Conservation (phyloP, 2,329 filamentous ascomycete species). For the Pseudogymnoascus pannorum region DNA sequence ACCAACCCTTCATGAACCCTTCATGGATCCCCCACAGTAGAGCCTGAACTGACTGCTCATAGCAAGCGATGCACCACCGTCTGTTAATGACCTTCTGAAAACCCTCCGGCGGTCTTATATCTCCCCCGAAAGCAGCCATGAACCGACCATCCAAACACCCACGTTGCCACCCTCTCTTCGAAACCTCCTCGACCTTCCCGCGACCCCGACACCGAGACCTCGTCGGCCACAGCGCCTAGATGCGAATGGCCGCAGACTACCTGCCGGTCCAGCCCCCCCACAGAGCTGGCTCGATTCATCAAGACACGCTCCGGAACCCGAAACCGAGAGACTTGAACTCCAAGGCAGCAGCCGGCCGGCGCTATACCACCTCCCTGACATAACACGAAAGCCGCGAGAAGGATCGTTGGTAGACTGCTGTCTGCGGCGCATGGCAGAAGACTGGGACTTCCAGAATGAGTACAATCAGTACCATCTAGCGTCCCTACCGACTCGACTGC, state of each 20-base stretch:
- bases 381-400: slow-evolving; percentile 32
- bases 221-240: slow-evolving; percentile 34
- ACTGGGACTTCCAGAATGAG: slow-evolving; percentile 48
- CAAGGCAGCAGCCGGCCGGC: slow-evolving; percentile 22
- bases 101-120: slow-evolving; percentile 44
- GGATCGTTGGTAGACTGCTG: slow-evolving; percentile 40
- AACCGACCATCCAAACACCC: slow-evolving; percentile 30
- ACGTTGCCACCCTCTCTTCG: slow-evolving; percentile 53
- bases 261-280: slow-evolving; percentile 52
- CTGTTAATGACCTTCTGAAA: slow-evolving; percentile 54
- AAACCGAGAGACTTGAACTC: slow-evolving; percentile 11
- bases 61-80: slow-evolving; percentile 29
- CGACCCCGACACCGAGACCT: slow-evolving; percentile 45
- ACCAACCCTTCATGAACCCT: neutral
- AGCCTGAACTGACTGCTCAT: slow-evolving; percentile 6
- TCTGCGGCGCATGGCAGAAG: slow-evolving; percentile 42
- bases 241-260: slow-evolving; percentile 42
- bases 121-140: slow-evolving; percentile 26
- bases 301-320: slow-evolving; percentile 20
- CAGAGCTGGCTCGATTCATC: slow-evolving; percentile 45
- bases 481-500: slow-evolving; percentile 45
- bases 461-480: slow-evolving; percentile 53
- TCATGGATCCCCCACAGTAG: neutral
- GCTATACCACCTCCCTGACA: slow-evolving; percentile 32
- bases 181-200: slow-evolving; percentile 51